phyloP scores from a whole-genome alignment of 2,329 filamentous ascomycete genomes.

The Mollisia scopiformis region DNA sequence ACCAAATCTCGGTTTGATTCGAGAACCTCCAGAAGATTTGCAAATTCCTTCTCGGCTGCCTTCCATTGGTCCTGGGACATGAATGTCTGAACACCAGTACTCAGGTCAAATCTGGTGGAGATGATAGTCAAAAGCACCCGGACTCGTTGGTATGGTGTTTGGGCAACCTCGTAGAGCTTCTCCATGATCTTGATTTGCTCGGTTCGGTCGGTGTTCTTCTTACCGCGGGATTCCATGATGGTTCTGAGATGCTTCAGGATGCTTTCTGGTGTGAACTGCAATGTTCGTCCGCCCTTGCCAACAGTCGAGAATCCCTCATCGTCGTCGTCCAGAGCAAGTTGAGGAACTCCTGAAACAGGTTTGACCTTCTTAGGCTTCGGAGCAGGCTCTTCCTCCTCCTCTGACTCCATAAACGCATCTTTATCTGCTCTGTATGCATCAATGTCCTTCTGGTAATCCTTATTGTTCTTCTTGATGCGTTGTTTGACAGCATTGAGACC shows the following conservation, averaged over 20 bases:
- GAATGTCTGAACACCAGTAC: conserved; percentile 74
- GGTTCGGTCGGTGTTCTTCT: conserved; percentile 95
- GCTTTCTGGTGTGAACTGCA: conserved; percentile 94
- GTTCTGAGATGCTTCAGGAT: conserved; percentile 95
- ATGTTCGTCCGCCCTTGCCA: conserved; percentile 83
- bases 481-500: conserved; percentile 97
- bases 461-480: conserved; percentile 98
- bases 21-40: conserved; percentile 75
- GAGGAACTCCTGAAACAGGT: conserved; percentile 51
- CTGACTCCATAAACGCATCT: conserved; percentile 84
- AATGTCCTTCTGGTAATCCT: conserved; percentile 87
- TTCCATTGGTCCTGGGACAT: conserved; percentile 99
- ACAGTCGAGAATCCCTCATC: conserved; percentile 90
- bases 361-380: conserved; percentile 57
- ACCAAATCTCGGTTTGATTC: conserved; percentile 80
- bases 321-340: conserved; percentile 57
- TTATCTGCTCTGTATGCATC: conserved; percentile 85
- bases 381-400: conserved; percentile 71
- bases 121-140: conserved; percentile 89
- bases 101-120: conserved; percentile 92
- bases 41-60: conserved; percentile 85
- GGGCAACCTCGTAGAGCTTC: conserved; percentile 87
- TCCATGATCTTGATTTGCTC: conserved; percentile 99
- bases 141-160: conserved; percentile 90
- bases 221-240: conserved; percentile 94